Evolutionary conservation across 2,329 filamentous ascomycete genomes (phyloP).

Genomic region (Aspergillus nomiae): DNA sequence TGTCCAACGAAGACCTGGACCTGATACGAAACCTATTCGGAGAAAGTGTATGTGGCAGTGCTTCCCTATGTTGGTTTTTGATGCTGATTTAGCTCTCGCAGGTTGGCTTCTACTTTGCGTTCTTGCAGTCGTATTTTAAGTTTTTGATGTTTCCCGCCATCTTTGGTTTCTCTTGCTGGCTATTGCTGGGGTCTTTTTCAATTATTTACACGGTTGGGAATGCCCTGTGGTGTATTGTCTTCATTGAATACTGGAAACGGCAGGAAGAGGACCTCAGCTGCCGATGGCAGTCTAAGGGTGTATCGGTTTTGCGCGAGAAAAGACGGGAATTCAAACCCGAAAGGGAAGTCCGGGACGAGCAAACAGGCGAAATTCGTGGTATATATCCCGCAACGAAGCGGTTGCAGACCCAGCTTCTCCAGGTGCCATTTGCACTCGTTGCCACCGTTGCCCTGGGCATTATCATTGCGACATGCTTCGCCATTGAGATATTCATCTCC

Average conservation of each 20-base stretch:
- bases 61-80: background rate
- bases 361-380: slow-evolving; percentile 78
- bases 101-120: slow-evolving; percentile 95
- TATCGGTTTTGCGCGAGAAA: slow-evolving; percentile 77
- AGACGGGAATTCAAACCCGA: slow-evolving; percentile 80
- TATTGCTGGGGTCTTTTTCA: slow-evolving; percentile 82
- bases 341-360: slow-evolving; percentile 72
- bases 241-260: slow-evolving; percentile 96
- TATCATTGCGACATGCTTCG: slow-evolving; percentile 88
- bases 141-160: slow-evolving; percentile 81
- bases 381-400: slow-evolving; percentile 78
- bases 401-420: slow-evolving; percentile 78
- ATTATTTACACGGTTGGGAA: slow-evolving; percentile 78
- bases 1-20: slow-evolving; percentile 66
- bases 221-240: slow-evolving; percentile 82
- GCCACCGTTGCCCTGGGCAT: slow-evolving; percentile 74
- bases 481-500: slow-evolving; percentile 94
- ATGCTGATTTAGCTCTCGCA: slow-evolving; percentile 28
- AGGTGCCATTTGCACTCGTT: slow-evolving; percentile 82
- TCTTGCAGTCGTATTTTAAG: slow-evolving; percentile 88
- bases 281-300: slow-evolving; percentile 85
- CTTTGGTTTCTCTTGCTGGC: slow-evolving; percentile 77
- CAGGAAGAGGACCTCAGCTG: slow-evolving; percentile 86
- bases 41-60: slow-evolving; percentile 49
- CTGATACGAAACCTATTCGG: slow-evolving; percentile 77